Evolutionary conservation across 164 flowering plant species (phyloP).

Genomic region (Chloranthus sessilifolius): DNA sequence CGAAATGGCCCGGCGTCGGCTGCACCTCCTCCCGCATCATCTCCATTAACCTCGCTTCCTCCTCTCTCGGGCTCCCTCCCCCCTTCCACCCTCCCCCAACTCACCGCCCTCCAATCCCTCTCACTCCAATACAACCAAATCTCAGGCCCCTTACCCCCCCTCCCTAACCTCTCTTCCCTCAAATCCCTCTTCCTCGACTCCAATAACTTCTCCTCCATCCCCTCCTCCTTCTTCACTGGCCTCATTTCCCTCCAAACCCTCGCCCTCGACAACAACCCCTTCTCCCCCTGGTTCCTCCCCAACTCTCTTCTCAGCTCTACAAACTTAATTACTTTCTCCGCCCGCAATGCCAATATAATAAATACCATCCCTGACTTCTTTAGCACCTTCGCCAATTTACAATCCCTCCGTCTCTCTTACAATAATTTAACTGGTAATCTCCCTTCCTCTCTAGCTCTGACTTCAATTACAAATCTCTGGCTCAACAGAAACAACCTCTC

Average conservation of each 20-base stretch:
- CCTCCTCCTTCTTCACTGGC: slow-evolving; percentile 18
- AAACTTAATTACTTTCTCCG: slow-evolving; percentile 19
- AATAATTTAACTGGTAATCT: slow-evolving; percentile 43
- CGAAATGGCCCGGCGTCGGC: slow-evolving; percentile 24
- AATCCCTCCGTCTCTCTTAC: slow-evolving; percentile 35
- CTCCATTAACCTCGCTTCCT: slow-evolving; percentile 21
- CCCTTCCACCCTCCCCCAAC: slow-evolving; percentile 26
- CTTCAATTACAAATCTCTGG: slow-evolving; percentile 30
- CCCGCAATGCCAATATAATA: slow-evolving; percentile 19
- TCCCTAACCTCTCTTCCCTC: slow-evolving; percentile 19
- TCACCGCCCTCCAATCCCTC: slow-evolving; percentile 22
- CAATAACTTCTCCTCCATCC: slow-evolving; percentile 28
- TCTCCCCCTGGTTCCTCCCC: slow-evolving; percentile 36
- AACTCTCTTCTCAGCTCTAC: slow-evolving; percentile 18
- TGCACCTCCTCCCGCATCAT: slow-evolving; percentile 24
- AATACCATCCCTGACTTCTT: slow-evolving; percentile 40
- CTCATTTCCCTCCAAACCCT: slow-evolving; percentile 16
- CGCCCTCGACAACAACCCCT: slow-evolving; percentile 24
- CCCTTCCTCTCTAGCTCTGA: slow-evolving; percentile 27
- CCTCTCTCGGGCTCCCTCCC: slow-evolving; percentile 25
- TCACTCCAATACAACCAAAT: slow-evolving; percentile 24
- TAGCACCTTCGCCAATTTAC: slow-evolving; percentile 22
- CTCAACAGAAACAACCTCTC: slow-evolving; percentile 39
- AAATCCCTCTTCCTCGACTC: slow-evolving; percentile 19
- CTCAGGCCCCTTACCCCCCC: slow-evolving; percentile 25